These are phyloP conservation scores for Leptomonas seymouri DNA, from an alignment of 208 protist species.

Conservation along the genomic window DNA sequence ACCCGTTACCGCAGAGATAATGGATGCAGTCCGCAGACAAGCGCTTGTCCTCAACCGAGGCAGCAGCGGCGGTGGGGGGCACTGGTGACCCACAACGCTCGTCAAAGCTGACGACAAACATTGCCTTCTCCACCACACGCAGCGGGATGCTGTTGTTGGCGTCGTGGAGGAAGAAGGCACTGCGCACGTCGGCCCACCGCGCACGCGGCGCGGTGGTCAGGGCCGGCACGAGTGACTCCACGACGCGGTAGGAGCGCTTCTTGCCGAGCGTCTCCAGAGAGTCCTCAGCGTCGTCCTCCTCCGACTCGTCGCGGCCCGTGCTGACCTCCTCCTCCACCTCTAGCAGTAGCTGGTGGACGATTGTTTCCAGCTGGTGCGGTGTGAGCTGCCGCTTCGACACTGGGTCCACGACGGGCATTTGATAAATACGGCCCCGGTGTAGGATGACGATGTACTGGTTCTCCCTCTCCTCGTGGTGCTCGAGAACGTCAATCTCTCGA, in stretches of 20 bases:
- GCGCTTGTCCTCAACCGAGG: slow-evolving; percentile 23
- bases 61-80: slow-evolving; percentile 7
- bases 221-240: slow-evolving; percentile 63
- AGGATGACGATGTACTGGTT: slow-evolving; percentile 74
- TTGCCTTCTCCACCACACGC: slow-evolving; percentile 69
- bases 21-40: slow-evolving; percentile 38
- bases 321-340: slow-evolving; percentile 51
- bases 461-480: slow-evolving; percentile 54
- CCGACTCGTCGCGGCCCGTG: slow-evolving; percentile 52
- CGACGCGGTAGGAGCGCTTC: slow-evolving; percentile 46
- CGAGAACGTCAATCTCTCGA: slow-evolving; percentile 68
- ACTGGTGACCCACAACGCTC: slow-evolving; percentile 37
- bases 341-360: slow-evolving; percentile 49
- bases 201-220: slow-evolving; percentile 70
- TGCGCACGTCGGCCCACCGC: slow-evolving; percentile 77
- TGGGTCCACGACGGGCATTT: slow-evolving; percentile 54
- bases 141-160: slow-evolving; percentile 68
- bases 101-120: slow-evolving; percentile 82
- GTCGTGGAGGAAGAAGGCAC: slow-evolving; percentile 68
- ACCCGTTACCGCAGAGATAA: slow-evolving; percentile 73
- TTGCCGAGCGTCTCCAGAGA: slow-evolving; percentile 45
- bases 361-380: slow-evolving; percentile 56
- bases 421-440: slow-evolving; percentile 72
- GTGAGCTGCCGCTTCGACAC: slow-evolving; percentile 51
- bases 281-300: slow-evolving; percentile 59